phyloP scores from a whole-genome alignment of 257 asterid genomes.

The Solanum chiquidenum region DNA sequence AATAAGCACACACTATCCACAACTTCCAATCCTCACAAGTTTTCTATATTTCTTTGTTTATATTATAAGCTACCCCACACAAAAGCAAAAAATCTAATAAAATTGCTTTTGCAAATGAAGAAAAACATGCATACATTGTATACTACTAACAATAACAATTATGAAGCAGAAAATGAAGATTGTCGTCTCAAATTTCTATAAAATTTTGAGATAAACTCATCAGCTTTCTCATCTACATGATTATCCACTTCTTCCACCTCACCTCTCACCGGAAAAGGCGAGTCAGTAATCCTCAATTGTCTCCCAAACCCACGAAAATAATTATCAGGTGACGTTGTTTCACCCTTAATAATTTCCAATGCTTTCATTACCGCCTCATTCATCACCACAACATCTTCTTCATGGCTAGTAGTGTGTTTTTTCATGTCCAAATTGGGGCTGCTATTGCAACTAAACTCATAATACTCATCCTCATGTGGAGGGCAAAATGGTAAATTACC shows the following conservation, averaged over 20 bases:
- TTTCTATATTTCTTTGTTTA: not conserved
- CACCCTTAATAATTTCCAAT: not conserved
- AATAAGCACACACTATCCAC: not conserved
- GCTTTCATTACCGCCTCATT: not conserved
- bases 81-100: not conserved
- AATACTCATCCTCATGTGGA: not conserved
- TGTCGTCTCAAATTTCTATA: conserved; percentile 7
- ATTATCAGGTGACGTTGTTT: not conserved
- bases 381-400: not conserved
- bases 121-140: not conserved
- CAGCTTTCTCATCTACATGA: conserved; percentile 10
- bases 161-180: not conserved
- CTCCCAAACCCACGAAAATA: conserved; percentile 2
- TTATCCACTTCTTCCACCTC: not conserved
- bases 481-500: not conserved
- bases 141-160: not conserved
- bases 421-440: not conserved
- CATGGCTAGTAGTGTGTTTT: not conserved
- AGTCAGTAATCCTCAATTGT: conserved; percentile 10
- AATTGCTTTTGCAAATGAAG: not conserved
- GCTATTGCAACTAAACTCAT: conserved; percentile 9
- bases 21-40: not conserved
- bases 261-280: conserved; percentile 4
- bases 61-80: not conserved
- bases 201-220: conserved; percentile 6